Conservation (phyloP, 2,329 filamentous ascomycete species). For the Aspergillus latus region DNA sequence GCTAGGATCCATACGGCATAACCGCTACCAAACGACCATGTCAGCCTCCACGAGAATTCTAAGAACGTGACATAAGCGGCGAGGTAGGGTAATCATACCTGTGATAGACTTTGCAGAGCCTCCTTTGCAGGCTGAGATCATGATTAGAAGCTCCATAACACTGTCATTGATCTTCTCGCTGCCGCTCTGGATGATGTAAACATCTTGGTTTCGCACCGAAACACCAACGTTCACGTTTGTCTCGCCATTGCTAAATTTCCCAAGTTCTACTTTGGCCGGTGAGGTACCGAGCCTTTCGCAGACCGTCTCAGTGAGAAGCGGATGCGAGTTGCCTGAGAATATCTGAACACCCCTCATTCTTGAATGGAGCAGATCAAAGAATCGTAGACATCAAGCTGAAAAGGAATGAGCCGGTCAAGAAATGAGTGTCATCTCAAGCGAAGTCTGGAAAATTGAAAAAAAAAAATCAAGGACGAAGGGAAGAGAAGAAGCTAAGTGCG, state of each 20-base stretch:
- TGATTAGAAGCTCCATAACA: constrained; percentile 98
- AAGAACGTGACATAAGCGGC: constrained; percentile 1
- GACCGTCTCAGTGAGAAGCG: constrained; percentile 62
- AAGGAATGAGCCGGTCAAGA: constrained; percentile 13
- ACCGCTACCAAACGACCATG: constrained; percentile 35
- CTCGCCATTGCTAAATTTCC: constrained; percentile 70
- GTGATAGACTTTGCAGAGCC: constrained; percentile 96
- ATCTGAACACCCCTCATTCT: constrained; percentile 67
- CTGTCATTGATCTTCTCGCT: constrained; percentile 96
- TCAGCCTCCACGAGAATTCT: constrained; percentile 9
- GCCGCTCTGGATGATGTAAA: constrained; percentile 97
- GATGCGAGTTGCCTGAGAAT: constrained; percentile 67
- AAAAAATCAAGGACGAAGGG: not conserved
- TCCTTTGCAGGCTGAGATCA: constrained; percentile 98
- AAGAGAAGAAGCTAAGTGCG: not conserved
- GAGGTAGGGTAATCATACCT: constrained; percentile 58
- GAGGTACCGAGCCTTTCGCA: constrained; percentile 64
- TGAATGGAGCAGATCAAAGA: constrained; percentile 12
- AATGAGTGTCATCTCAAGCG: not conserved
- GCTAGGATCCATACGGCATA: constrained; percentile 47
- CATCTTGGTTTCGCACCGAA: constrained; percentile 92
- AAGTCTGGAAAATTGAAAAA: constrained; percentile 19
- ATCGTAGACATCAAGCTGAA: constrained; percentile 19
- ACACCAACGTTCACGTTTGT: constrained; percentile 66
- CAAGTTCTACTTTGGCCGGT: constrained; percentile 59